Evolutionary conservation across 768 basidiomycete genomes (phyloP).

Genomic region (Trametes gibbosa): DNA sequence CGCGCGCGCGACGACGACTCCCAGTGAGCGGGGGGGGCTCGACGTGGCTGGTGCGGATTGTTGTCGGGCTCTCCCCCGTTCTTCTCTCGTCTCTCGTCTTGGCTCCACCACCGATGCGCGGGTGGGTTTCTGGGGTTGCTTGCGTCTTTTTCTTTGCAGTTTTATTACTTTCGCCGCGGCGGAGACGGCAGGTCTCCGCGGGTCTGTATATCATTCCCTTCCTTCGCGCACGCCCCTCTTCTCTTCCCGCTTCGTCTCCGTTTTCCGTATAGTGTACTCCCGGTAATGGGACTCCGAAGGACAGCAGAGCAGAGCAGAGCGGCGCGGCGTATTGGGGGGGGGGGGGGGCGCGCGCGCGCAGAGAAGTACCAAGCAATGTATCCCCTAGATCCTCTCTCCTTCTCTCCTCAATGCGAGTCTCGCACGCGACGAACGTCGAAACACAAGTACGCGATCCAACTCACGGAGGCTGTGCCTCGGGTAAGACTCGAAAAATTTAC

Average conservation of each 20-base stretch:
- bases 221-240: neutral
- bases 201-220: neutral
- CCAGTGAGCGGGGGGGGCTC: neutral
- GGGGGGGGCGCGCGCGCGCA: neutral
- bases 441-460: too few species aligned
- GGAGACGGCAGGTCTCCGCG: neutral
- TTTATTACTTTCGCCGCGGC: slow-evolving; percentile 4
- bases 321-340: too few species aligned
- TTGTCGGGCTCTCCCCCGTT: neutral
- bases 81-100: neutral
- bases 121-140: slow-evolving; percentile 10
- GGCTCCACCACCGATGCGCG: neutral
- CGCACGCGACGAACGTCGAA: neutral
- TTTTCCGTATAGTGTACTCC: neutral
- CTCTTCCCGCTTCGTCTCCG: neutral
- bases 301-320: too few species aligned
- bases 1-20: slow-evolving; percentile 13
- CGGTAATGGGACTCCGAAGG: slow-evolving; percentile 12
- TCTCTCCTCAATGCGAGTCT: neutral
- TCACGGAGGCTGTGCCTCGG: too few species aligned
- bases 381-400: slow-evolving; percentile 8
- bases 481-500: too few species aligned
- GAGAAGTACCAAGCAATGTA: slow-evolving; percentile 18
- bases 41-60: neutral
- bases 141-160: neutral